Evolutionary conservation across 345 rosid species (phyloP).

Genomic region (Dimocarpus longan): DNA sequence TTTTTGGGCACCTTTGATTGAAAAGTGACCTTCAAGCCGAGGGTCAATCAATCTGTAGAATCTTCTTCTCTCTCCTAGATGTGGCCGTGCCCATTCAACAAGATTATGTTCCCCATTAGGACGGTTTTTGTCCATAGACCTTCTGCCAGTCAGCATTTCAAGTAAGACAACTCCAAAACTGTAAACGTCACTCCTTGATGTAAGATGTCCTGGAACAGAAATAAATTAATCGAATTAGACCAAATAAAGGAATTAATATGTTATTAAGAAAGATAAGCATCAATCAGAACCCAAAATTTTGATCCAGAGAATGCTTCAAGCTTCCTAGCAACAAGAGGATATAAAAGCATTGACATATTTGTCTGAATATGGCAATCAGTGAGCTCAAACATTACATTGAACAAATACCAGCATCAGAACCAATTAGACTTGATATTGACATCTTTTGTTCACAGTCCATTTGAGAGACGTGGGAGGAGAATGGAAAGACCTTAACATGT

Average conservation of each 20-base stretch:
- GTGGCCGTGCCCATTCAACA: constrained; percentile 87
- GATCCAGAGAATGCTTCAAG: not conserved
- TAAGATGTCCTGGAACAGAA: constrained; percentile 65
- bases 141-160: constrained; percentile 75
- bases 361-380: not conserved
- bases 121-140: constrained; percentile 82
- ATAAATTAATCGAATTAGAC: constrained; percentile 2
- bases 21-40: constrained; percentile 78
- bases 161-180: constrained; percentile 85
- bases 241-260: not conserved
- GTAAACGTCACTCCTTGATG: constrained; percentile 83
- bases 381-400: not conserved
- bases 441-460: not conserved
- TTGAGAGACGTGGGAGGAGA: not conserved
- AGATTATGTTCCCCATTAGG: constrained; percentile 82
- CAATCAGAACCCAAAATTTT: not conserved
- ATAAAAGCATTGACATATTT: not conserved
- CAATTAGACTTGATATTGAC: not conserved
- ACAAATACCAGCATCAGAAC: not conserved
- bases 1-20: constrained; percentile 78
- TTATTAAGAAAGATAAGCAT: not conserved
- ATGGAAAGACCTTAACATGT: not conserved
- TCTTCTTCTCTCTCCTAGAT: constrained; percentile 75
- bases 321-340: not conserved
- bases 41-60: constrained; percentile 79